These are phyloP conservation scores for Hyaloperonospora arabidopsidis DNA, from an alignment of 352 stramenopile genomes.

Conservation along the genomic window DNA sequence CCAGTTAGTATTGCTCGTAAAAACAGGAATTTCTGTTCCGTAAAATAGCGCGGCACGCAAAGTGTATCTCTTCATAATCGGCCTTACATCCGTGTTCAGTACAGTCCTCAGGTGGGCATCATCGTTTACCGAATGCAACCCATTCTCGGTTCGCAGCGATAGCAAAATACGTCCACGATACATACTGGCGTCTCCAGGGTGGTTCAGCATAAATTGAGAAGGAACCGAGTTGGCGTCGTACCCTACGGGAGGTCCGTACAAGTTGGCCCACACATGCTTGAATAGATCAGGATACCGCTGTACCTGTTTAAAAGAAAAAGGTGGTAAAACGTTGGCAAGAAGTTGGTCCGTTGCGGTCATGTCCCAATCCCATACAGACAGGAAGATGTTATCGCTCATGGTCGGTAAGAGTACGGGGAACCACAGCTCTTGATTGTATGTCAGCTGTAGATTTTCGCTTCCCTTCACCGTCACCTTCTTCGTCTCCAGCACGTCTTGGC, in stretches of 20 bases:
- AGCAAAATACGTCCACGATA: constrained; percentile 73
- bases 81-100: constrained; percentile 30
- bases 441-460: constrained; percentile 32
- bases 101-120: constrained; percentile 60
- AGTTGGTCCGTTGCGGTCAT: constrained; percentile 54
- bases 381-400: constrained; percentile 75
- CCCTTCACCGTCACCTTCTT: constrained; percentile 62
- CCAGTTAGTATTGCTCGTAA: constrained; percentile 59
- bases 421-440: constrained; percentile 82
- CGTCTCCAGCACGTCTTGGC: constrained; percentile 59
- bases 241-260: constrained; percentile 73
- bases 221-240: constrained; percentile 38
- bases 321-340: constrained; percentile 52
- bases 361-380: constrained; percentile 84
- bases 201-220: constrained; percentile 49
- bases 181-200: constrained; percentile 54
- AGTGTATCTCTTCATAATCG: constrained; percentile 45
- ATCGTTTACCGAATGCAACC: constrained; percentile 57
- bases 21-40: constrained; percentile 72
- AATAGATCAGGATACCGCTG: constrained; percentile 51
- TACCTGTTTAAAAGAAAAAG: constrained; percentile 72
- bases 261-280: constrained; percentile 59
- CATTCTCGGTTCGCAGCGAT: constrained; percentile 57
- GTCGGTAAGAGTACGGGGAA: constrained; percentile 74
- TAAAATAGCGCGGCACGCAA: constrained; percentile 62